Base-by-base conservation (phyloP, 1,139 yeast genomes). In the Candida tetrigidarum region DNA sequence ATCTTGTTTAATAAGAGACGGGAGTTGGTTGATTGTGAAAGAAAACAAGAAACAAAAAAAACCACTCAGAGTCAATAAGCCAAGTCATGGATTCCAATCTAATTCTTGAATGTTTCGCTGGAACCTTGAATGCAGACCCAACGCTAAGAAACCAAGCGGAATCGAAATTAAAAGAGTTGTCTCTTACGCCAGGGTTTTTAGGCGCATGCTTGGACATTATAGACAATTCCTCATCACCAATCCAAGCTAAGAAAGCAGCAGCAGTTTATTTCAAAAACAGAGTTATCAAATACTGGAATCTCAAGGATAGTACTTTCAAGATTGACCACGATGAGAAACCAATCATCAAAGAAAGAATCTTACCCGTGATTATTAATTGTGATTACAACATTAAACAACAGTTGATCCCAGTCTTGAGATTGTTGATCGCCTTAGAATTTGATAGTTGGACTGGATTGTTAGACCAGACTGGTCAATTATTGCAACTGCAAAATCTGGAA, bases 251-350 rank as follows among this genome's bases (percentile, higher is more conserved):
- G 53, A 77, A 83, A 42, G 93, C 96, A 10, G 88, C 96, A 14
- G 96, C 96, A 0, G 85, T 93, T 23, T 92, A 84, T 63, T 82
- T 93, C 67, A 93, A 93, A 62, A 93, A 93, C 62, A 74, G 84
- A 48, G 74, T 91, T 22, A 68, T 77, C 11, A 78, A 79, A 47
- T 76, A 77, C 50, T 93, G 98, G 98, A 59, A 59, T 12, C 62
- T 63, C 3, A 55, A 52, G 32, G 50, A 43, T 15, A 39, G 28
- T 9, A 33, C 32, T 16, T 41, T 20, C 23, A 59, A 54, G 14
- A 81, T 90, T 14, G 85, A 81, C 51, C 71, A 72, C 8, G 90
- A 78, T 51, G 97, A 92, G 59, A 86, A 83, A 56, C 87, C 86
- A 1, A 71, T 79, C 29, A 81, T 93, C 46, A 81, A 86, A 50